Conservation (phyloP, 805 yeast genomes). For the Kregervanrija delftensis region DNA sequence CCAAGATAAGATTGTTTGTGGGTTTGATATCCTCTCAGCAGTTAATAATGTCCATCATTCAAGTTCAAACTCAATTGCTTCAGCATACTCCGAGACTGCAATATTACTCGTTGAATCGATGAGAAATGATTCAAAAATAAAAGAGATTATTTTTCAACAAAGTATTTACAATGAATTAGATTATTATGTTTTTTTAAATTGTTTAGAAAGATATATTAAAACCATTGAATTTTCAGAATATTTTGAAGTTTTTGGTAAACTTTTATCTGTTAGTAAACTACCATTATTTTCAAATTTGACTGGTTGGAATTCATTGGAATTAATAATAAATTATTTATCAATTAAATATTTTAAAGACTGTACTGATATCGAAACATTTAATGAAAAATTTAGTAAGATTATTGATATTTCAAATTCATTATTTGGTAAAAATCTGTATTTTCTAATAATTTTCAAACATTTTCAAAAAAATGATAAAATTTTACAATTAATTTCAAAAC, state of each 20-base stretch:
- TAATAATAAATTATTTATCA: constrained; percentile 5
- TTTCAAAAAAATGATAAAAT: constrained; percentile 5
- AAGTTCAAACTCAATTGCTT: not conserved
- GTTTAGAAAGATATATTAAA: not conserved
- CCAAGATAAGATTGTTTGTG: constrained; percentile 1
- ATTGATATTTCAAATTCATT: not conserved
- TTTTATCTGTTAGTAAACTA: constrained; percentile 5
- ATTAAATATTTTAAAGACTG: not conserved
- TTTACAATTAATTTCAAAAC: not conserved
- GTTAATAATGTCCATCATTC: not conserved
- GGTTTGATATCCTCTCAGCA: constrained; percentile 2
- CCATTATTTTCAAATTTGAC: constrained; percentile 19
- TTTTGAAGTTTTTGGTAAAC: not conserved
- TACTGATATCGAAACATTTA: constrained; percentile 2
- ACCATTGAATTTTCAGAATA: not conserved
- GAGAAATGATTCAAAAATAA: not conserved
- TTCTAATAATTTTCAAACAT: constrained; percentile 14
- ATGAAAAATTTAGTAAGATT: constrained; percentile 4
- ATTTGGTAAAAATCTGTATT: constrained; percentile 9
- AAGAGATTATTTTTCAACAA: not conserved
- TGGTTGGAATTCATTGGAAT: constrained; percentile 18
- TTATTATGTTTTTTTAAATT: constrained; percentile 1
- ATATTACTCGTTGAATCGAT: not conserved
- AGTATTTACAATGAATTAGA: not conserved
- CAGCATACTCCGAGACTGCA: not conserved